Evolutionary conservation across 768 basidiomycete genomes (phyloP), one percentile per base, ranked within the genome.

Genomic region (Ramaria sp.): DNA sequence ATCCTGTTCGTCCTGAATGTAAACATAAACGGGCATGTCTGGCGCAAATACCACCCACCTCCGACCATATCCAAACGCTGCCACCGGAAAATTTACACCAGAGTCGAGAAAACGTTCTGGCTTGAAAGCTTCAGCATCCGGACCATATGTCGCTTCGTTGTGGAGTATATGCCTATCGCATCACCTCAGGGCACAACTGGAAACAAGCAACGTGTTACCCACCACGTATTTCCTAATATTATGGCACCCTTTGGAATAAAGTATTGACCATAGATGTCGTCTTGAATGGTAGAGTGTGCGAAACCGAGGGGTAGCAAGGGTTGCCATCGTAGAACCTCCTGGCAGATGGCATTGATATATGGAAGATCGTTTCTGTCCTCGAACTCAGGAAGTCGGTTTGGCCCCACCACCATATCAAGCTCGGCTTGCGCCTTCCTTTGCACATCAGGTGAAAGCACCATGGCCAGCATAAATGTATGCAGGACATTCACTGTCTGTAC

Each of bases 1-100:
- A 71, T 62, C 43, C 76, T 77, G n/a, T n/a, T n/a, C n/a, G n/a
- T n/a, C 24, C 12, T n/a, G n/a, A 11, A 49, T 24, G 27, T 33
- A 2, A 24, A 27, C 27, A 49, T 30, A n/a, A 49, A 3, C 12
- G 10, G 1, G 19, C 10, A 49, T 3, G 7, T 13, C 22, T n/a
- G n/a, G n/a, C n/a, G 13, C 15, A 49, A 27, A 4, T 2, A 3
- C 5, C 12, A 49, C 17, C n/a, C 48, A 54, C 53, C 53, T 10
- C 42, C 53, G n/a, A 6, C 53, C 53, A 20, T 11, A 45, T 1
- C 53, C 53, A 42, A 54, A 54, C 5, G 53, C 53, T 7, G 19
- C 11, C 24, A 46, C 30, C 12, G 53, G 43, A 30, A 33, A 33
- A 10, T 17, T 11, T 11, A 20, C 67, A 20, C 62, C 34, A 31